These are phyloP conservation scores for Oehlia diaphana DNA, from an alignment of 192 early-diverging fungal species.

Conservation along the genomic window DNA sequence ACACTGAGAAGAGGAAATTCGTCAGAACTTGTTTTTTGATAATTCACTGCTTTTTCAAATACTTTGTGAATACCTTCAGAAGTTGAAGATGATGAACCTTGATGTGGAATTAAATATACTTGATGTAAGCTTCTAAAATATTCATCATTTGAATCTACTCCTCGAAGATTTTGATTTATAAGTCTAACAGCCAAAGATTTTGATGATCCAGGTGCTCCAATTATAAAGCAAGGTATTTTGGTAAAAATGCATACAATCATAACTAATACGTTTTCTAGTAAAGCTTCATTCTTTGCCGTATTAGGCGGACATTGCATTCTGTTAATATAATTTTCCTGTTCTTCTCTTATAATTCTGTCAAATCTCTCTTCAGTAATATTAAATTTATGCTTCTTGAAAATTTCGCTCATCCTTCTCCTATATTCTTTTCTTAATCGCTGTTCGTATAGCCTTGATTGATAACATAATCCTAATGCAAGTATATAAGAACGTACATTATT, in stretches of 20 bases:
- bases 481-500: background rate
- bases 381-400: background rate
- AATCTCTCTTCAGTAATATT: background rate
- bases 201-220: slow-evolving; percentile 28
- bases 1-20: slow-evolving; percentile 28
- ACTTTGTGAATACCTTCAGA: slow-evolving; percentile 35
- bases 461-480: slow-evolving; percentile 25
- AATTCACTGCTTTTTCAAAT: slow-evolving; percentile 28
- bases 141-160: slow-evolving; percentile 23
- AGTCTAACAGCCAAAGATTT: slow-evolving; percentile 31
- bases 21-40: slow-evolving; percentile 24
- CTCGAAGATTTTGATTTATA: slow-evolving; percentile 31
- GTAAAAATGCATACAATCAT: slow-evolving; percentile 25
- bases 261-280: slow-evolving; percentile 30
- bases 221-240: slow-evolving; percentile 22
- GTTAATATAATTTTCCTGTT: slow-evolving; percentile 22
- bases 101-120: slow-evolving; percentile 31
- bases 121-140: slow-evolving; percentile 30
- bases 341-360: slow-evolving; percentile 10
- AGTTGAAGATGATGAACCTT: slow-evolving; percentile 35
- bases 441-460: slow-evolving; percentile 25
- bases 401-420: background rate
- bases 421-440: slow-evolving; percentile 15
- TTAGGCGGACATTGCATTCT: slow-evolving; percentile 15
- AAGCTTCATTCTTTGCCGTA: slow-evolving; percentile 25